Conservation (phyloP, 768 basidiomycete genomes). For the Cystofilobasidium bisporidii region DNA sequence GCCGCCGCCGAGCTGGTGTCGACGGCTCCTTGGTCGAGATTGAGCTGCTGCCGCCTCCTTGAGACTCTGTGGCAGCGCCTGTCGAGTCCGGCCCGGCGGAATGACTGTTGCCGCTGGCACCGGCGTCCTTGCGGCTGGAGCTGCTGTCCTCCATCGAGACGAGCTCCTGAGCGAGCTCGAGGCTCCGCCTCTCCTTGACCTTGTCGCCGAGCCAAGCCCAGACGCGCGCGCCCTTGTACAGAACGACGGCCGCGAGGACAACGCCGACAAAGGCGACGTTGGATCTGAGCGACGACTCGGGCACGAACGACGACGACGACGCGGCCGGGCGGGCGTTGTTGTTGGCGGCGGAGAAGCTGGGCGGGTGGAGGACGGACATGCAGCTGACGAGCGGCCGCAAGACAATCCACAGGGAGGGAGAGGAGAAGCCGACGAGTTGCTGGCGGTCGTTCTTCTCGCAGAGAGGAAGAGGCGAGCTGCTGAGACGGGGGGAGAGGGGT, state of each 20-base stretch:
- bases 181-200: neutral
- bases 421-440: too few relatives aligned
- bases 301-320: neutral
- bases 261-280: neutral
- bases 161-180: neutral
- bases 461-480: too few relatives aligned
- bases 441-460: too few relatives aligned
- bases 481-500: too few relatives aligned
- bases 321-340: neutral
- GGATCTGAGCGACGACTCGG: neutral
- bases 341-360: neutral
- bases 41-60: too few relatives aligned
- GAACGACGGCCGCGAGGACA: neutral
- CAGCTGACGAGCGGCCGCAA: too few relatives aligned
- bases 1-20: neutral
- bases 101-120: neutral
- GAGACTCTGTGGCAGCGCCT: too few relatives aligned
- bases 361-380: neutral
- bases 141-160: neutral
- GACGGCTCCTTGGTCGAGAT: too few relatives aligned
- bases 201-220: conserved; percentile 1
- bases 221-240: neutral
- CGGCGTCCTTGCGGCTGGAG: neutral
- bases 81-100: too few relatives aligned
- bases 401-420: too few relatives aligned